Evolutionary conservation across 78 protist genomes (phyloP), one percentile per base, ranked within the genome.

Genomic region (Diacronema lutheri): DNA sequence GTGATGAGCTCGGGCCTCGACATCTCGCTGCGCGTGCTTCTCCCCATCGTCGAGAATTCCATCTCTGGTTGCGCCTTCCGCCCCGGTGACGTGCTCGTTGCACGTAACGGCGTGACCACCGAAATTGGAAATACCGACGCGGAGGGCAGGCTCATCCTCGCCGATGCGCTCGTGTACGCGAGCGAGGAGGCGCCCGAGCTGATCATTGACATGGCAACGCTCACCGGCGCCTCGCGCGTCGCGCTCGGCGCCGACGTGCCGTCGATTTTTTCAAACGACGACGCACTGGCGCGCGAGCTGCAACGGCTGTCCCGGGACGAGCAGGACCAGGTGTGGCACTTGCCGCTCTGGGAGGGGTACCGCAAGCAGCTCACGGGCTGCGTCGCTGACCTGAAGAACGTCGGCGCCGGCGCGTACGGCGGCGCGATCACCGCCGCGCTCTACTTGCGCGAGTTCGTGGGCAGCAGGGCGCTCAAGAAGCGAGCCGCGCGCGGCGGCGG

Each of bases 171-270:
- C 60, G 60, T 55, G 60, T 3, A 13, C 25, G 60, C 60, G 60
- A 1, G 60, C 60, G 60, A 10, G 3, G 60, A 55, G 60, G 7
- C 16, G 4, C 74, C 76, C 3, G 86, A 62, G 41, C 62, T 81
- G 33, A 7, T 81, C 62, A 44, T 81, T 62, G 76, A 62, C 41
- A 41, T 40, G 73, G 86, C 86, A 4, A 81, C 86, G 19, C 86
- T 81, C 26, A 81, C 86, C 21, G 60, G 60, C 60, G 60, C 60
- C 25, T 10, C 25, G 60, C 60, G 60, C 25, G 60, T 55, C 25
- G 60, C 60, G 25, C 60, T 55, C 21, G 60, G 60, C 60, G 21
- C 60, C 60, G 60, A 55, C 60, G 60, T 55, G 60, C 60, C 60
- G 23, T 10, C 60, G 23, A 10, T 55, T 16, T 55, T 55, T 16